Conservation (phyloP, 768 basidiomycete species). For the Tubosaeta sp. region DNA sequence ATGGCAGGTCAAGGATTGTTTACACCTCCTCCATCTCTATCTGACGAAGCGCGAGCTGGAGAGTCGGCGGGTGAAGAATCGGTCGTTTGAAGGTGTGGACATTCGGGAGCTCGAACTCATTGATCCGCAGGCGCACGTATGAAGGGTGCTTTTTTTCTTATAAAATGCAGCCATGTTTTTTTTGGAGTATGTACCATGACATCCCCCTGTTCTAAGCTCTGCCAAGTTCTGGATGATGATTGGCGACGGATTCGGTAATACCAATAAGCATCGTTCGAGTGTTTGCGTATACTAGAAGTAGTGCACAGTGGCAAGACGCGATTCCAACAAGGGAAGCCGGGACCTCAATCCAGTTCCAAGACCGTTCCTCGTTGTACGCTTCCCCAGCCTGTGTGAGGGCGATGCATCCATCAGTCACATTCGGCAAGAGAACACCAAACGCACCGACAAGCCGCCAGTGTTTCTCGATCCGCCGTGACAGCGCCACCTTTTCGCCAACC, state of each 20-base stretch:
- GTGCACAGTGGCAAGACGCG: too few relatives aligned
- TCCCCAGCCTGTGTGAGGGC: constrained; percentile 49
- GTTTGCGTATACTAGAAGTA: neutral
- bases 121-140: constrained; percentile 21
- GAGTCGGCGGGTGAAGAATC: constrained; percentile 61
- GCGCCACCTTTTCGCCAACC: constrained; percentile 94
- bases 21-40: constrained; percentile 64
- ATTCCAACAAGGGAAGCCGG: too few relatives aligned
- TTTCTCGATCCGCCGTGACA: constrained; percentile 93
- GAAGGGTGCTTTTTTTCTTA: neutral
- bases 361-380: constrained; percentile 84
- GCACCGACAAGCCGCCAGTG: constrained; percentile 95
- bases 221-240: neutral
- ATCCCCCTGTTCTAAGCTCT: neutral
- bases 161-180: neutral
- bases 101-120: constrained; percentile 62
- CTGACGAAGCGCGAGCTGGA: constrained; percentile 69
- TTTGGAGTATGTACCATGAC: neutral
- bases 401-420: neutral
- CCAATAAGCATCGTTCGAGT: too few relatives aligned
- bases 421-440: neutral
- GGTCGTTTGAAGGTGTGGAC: constrained; percentile 74
- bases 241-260: too few relatives aligned
- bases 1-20: constrained; percentile 60
- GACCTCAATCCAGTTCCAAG: constrained; percentile 74